Evolutionary conservation across 2,329 filamentous ascomycete genomes (phyloP), one percentile per base, ranked within the genome.

Genomic region (Tricladium varicosporioides): DNA sequence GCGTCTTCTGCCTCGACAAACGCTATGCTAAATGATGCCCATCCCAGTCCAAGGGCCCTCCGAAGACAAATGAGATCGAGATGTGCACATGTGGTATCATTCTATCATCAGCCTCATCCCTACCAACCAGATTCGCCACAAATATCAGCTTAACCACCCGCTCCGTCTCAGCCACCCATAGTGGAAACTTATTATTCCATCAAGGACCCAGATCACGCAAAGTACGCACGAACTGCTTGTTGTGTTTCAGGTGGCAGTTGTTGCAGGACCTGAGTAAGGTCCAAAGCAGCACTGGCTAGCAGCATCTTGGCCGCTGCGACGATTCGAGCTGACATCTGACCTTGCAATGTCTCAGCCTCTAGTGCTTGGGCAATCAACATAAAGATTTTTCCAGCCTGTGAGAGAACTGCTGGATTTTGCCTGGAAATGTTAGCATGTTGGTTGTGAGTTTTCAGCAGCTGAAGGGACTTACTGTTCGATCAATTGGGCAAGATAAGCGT

Each of bases 271-370:
- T 89, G 87, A 59, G 85, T 85, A 1, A 89, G 85, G 67, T 96
- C 89, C 48, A 94, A 78, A 53, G 85, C 86, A 5, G 91, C 87
- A 31, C 83, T 82, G 59, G 85, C 81, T 43, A 96, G 82, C 51
- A 99, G 80, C 52, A 83, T 77, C 76, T 96, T 96, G 36, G 89
- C 89, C 1, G 91, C 86, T 46, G 79, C 79, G 32, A 91, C 89
- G 56, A 96, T 88, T 60, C 88, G 85, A 60, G 79, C 83, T 22
- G 90, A 91, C 16, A 89, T 92, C 69, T 92, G 85, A 16, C 92
- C 92, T 69, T 92, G 89, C 43, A 99, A 79, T 15, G 92, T 93
- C 70, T 96, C 91, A 5, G 91, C 88, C 70, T 97, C 93, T 13
- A 99, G 84, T 16, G 92, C 93, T 72, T 95, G 88, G 22, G 87